Evolutionary conservation across 805 yeast species (phyloP).

Genomic region (Monosporozyma solicola): DNA sequence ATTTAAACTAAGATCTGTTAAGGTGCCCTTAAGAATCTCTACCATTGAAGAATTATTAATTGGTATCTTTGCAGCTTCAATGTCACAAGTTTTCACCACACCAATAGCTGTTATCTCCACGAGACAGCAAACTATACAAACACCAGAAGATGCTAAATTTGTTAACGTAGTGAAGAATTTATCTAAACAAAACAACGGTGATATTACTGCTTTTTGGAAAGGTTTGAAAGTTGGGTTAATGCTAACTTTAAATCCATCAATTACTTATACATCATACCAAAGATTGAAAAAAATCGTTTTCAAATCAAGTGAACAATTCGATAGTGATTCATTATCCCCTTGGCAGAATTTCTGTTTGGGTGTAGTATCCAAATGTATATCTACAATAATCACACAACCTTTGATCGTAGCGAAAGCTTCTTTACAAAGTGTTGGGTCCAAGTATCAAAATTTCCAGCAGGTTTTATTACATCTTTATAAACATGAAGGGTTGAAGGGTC

Average conservation of each 20-base stretch:
- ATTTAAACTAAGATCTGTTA: not conserved
- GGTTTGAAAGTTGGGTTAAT: constrained; percentile 76
- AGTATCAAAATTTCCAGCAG: constrained; percentile 50
- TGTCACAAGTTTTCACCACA: constrained; percentile 70
- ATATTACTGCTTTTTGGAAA: constrained; percentile 67
- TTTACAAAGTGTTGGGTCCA: constrained; percentile 48
- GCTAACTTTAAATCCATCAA: constrained; percentile 74
- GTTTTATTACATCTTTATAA: constrained; percentile 52
- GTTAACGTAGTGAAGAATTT: constrained; percentile 33
- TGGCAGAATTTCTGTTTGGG: constrained; percentile 63
- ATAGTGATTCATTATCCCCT: constrained; percentile 37
- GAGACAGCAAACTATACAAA: constrained; percentile 48
- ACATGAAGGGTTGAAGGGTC: constrained; percentile 53
- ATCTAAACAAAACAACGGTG: constrained; percentile 48
- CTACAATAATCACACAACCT: constrained; percentile 77
- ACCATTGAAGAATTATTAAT: constrained; percentile 62
- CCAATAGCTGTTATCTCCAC: constrained; percentile 74
- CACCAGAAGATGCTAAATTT: constrained; percentile 23
- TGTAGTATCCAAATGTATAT: constrained; percentile 70
- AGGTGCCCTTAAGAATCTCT: constrained; percentile 22
- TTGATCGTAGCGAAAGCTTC: constrained; percentile 76
- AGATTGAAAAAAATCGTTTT: constrained; percentile 47
- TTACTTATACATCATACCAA: constrained; percentile 76
- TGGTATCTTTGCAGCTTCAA: constrained; percentile 76
- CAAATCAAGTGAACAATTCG: constrained; percentile 18